Conservation (phyloP, 2,329 filamentous ascomycete genomes). For the Zalaria sp. region DNA sequence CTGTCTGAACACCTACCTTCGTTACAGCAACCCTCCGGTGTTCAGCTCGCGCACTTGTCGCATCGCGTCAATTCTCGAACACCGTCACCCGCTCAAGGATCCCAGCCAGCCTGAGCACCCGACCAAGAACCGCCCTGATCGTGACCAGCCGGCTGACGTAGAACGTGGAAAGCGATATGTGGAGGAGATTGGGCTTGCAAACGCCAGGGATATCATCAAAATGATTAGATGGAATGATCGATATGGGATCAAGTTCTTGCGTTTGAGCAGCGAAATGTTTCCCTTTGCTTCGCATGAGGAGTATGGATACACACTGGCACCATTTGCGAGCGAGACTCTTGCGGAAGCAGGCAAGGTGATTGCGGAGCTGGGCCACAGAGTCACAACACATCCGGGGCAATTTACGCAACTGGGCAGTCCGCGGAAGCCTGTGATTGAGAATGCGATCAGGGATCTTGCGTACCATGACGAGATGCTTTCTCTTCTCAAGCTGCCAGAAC, state of each 20-base stretch:
- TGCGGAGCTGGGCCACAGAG: slow-evolving; percentile 63
- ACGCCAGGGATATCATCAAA: slow-evolving; percentile 69
- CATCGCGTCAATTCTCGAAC: slow-evolving; percentile 78
- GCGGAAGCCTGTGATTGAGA: slow-evolving; percentile 59
- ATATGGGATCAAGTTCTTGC: slow-evolving; percentile 84
- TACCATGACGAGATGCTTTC: slow-evolving; percentile 80
- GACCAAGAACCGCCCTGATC: slow-evolving; percentile 77
- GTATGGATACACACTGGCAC: slow-evolving; percentile 71
- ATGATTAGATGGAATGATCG: slow-evolving; percentile 86
- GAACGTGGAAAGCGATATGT: slow-evolving; percentile 59
- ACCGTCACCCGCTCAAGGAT: slow-evolving; percentile 67
- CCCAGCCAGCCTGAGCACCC: slow-evolving; percentile 63
- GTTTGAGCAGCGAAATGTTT: slow-evolving; percentile 91
- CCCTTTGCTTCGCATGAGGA: slow-evolving; percentile 83
- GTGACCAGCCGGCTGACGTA: slow-evolving; percentile 49
- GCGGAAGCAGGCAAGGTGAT: slow-evolving; percentile 65
- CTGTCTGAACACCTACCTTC: slow-evolving; percentile 84
- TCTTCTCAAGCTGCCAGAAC: slow-evolving; percentile 60
- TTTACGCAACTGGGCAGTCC: slow-evolving; percentile 88
- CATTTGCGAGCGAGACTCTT: slow-evolving; percentile 67
- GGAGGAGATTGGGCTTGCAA: slow-evolving; percentile 63
- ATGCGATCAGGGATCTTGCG: slow-evolving; percentile 65
- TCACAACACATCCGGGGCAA: slow-evolving; percentile 84
- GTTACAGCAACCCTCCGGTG: slow-evolving; percentile 65
- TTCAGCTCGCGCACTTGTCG: slow-evolving; percentile 88